phyloP scores from a whole-genome alignment of 164 flowering plant genomes.

The Protea cynaroides region DNA sequence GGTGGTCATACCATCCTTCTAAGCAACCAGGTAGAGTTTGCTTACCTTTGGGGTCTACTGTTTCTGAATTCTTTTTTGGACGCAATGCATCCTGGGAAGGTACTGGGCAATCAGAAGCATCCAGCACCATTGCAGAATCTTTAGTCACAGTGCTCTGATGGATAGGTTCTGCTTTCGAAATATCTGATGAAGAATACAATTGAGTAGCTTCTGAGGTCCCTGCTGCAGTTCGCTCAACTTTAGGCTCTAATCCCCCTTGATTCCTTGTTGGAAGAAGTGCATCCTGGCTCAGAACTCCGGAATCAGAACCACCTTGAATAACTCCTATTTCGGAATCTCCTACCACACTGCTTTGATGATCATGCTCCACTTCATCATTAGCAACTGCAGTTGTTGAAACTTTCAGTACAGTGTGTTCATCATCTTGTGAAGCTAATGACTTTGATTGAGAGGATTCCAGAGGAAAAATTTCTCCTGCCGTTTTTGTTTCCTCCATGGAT shows the following conservation, averaged over 20 bases:
- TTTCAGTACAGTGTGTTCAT: slow-evolving; percentile 13
- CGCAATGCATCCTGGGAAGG: neutral
- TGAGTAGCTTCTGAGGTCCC: neutral
- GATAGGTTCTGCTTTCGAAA: slow-evolving; percentile 11
- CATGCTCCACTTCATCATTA: slow-evolving; percentile 19
- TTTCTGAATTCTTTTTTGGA: neutral
- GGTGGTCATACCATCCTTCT: too few species aligned
- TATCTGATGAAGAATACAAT: neutral
- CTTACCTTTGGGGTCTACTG: too few species aligned
- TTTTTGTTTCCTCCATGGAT: slow-evolving; percentile 41
- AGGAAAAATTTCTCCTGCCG: slow-evolving; percentile 21
- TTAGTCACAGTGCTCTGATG: slow-evolving; percentile 6
- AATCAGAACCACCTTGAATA: slow-evolving; percentile 14
- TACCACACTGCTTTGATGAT: slow-evolving; percentile 3
- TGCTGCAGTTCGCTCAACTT: neutral
- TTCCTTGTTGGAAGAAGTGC: slow-evolving; percentile 10
- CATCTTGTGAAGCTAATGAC: slow-evolving; percentile 14
- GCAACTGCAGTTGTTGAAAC: slow-evolving; percentile 6
- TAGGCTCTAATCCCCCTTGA: neutral
- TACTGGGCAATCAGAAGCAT: slow-evolving; percentile 12
- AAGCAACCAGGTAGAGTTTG: too few species aligned
- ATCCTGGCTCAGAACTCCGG: slow-evolving; percentile 7
- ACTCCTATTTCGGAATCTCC: slow-evolving; percentile 14
- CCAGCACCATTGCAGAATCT: slow-evolving; percentile 15
- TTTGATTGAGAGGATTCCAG: slow-evolving; percentile 18